These are phyloP conservation scores for Microbotryomycetes sp. DNA, from an alignment of 1,284 basidiomycete genomes.

Conservation along the genomic window DNA sequence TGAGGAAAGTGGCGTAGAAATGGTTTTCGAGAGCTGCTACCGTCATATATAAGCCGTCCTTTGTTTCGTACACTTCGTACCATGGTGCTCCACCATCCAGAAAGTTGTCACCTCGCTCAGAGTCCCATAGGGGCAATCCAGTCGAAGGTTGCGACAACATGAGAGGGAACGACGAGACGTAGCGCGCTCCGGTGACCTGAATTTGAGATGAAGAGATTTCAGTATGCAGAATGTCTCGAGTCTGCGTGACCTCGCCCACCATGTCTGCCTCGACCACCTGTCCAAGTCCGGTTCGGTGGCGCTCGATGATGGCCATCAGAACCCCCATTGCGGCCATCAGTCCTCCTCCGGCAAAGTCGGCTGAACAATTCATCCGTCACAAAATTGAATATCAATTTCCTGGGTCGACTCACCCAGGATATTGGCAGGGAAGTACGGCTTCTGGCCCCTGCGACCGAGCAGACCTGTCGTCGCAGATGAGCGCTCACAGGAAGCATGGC, in stretches of 20 bases:
- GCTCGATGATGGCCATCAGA: constrained; percentile 64
- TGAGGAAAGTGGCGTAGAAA: constrained; percentile 56
- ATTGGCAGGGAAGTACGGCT: constrained; percentile 66
- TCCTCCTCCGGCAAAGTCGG: constrained; percentile 75
- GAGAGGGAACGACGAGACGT: constrained; percentile 63
- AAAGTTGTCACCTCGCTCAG: constrained; percentile 54
- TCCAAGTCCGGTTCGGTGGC: constrained; percentile 54
- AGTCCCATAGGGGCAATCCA: constrained; percentile 40
- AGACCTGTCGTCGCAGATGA: constrained; percentile 22
- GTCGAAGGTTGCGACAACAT: constrained; percentile 46
- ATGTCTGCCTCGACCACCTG: constrained; percentile 72
- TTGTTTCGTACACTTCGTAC: constrained; percentile 65
- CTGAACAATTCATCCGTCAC: constrained; percentile 36
- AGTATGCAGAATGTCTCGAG: background rate
- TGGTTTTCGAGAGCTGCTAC: constrained; percentile 66
- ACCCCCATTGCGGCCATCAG: constrained; percentile 65
- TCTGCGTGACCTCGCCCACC: constrained; percentile 45
- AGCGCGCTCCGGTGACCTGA: constrained; percentile 69
- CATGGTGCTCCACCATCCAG: constrained; percentile 72
- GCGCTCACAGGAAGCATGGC: too few relatives aligned
- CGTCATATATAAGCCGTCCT: constrained; percentile 65
- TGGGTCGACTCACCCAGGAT: constrained; percentile 44
- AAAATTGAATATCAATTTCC: too few relatives aligned
- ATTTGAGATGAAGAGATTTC: background rate
- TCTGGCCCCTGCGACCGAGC: constrained; percentile 44